These are phyloP conservation scores for Cercospora zeae-maydis DNA, from an alignment of 2,329 filamentous ascomycete genomes.

Conservation along the genomic window DNA sequence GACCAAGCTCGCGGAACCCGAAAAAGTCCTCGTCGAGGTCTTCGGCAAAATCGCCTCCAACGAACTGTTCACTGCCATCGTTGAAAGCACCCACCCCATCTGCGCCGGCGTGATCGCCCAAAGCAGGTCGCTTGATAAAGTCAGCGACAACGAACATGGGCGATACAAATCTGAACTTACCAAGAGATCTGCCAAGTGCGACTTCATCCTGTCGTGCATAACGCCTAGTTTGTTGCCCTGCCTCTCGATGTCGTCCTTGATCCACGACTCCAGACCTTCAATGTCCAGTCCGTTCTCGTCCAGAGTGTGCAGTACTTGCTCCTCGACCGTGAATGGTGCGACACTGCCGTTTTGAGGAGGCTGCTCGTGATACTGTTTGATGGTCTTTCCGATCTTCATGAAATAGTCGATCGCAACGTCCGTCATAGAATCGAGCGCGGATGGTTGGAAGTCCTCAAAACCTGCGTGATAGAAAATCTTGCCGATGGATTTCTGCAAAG, in stretches of 20 bases:
- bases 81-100: constrained; percentile 91
- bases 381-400: constrained; percentile 71
- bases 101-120: constrained; percentile 67
- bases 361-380: constrained; percentile 78
- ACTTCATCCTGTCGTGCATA: constrained; percentile 93
- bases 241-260: constrained; percentile 89
- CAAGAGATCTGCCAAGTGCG: constrained; percentile 85
- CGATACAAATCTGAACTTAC: constrained; percentile 34
- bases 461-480: constrained; percentile 95
- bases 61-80: constrained; percentile 94
- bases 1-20: constrained; percentile 89
- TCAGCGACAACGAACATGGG: constrained; percentile 15
- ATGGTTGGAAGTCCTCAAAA: constrained; percentile 95
- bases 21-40: constrained; percentile 99
- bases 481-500: constrained; percentile 83
- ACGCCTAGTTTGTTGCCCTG: constrained; percentile 71
- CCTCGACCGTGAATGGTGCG: constrained; percentile 73
- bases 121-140: constrained; percentile 63
- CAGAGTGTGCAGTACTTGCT: constrained; percentile 81
- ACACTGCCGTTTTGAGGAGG: constrained; percentile 56
- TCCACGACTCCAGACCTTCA: constrained; percentile 76
- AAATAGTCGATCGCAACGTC: constrained; percentile 90
- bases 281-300: constrained; percentile 80
- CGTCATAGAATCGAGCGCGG: constrained; percentile 83
- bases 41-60: constrained; percentile 94